Evolutionary conservation across 1,139 yeast genomes (phyloP).

Genomic region (Sugiyamaella grinbergsii): DNA sequence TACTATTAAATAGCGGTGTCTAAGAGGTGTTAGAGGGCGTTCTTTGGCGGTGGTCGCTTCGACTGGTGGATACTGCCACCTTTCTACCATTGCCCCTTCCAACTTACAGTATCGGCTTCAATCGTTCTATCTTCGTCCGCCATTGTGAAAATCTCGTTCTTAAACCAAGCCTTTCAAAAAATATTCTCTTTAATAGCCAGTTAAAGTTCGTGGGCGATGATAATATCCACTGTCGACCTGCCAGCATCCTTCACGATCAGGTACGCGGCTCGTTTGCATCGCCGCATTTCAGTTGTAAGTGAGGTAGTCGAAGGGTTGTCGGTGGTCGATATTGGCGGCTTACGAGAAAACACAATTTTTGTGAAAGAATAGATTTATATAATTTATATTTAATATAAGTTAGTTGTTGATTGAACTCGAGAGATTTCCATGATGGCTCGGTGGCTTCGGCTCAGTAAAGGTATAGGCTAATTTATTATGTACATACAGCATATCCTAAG

Average conservation of each 20-base stretch:
- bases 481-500: constrained; percentile 5
- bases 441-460: too few species aligned
- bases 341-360: too few species aligned
- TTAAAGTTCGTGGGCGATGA: too few species aligned
- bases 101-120: constrained; percentile 23
- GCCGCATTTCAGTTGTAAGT: background rate
- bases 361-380: too few species aligned
- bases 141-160: background rate
- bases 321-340: too few species aligned
- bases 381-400: too few species aligned
- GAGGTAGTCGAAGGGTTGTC: background rate
- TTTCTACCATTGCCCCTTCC: background rate
- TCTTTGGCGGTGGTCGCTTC: too few species aligned
- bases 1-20: constrained; percentile 18
- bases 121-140: constrained; percentile 22
- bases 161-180: background rate
- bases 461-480: constrained; percentile 1
- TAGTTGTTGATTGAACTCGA: too few species aligned
- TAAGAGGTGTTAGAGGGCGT: background rate
- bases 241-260: background rate
- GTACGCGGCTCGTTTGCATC: background rate
- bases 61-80: too few species aligned
- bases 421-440: too few species aligned
- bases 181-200: too few species aligned
- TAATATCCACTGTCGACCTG: background rate